A percentile compares a stretch with the other conserved stretches of the same genome.
Evolutionary conservation across 441 rosid genomes (phyloP).

Genomic region (Eutrema salsugineum): DNA sequence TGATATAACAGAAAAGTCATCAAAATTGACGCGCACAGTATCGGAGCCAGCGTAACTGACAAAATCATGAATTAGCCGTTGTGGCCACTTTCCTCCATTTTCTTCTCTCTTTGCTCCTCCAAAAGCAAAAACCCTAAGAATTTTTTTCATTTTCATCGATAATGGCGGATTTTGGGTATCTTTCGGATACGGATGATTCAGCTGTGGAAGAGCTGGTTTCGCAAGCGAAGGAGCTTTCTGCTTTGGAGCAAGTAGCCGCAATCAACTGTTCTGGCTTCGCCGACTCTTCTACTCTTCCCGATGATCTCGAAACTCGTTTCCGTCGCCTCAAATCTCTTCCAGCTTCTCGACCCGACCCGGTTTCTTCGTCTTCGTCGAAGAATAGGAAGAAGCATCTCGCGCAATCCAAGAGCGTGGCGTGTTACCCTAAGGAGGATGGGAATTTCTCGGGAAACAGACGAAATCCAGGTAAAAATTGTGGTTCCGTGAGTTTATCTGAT

Average conservation of each 20-base stretch:
- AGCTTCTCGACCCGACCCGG: constrained; percentile 18
- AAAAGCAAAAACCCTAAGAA: constrained; percentile 11
- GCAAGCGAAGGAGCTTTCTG: constrained; percentile 63
- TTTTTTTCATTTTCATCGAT: not conserved
- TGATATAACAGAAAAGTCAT: not conserved
- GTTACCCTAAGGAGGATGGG: not conserved
- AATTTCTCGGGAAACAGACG: constrained; percentile 12
- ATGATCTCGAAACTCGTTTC: constrained; percentile 73
- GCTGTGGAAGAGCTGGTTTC: constrained; percentile 74
- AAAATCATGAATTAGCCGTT: constrained; percentile 56
- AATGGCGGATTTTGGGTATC: constrained; percentile 62
- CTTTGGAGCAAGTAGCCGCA: constrained; percentile 71
- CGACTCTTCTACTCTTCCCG: constrained; percentile 53
- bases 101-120: not conserved
- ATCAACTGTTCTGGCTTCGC: constrained; percentile 61
- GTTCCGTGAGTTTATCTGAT: not conserved
- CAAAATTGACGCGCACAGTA: constrained; percentile 1
- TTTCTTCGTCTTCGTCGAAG: not conserved
- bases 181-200: constrained; percentile 77
- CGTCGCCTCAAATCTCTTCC: constrained; percentile 76
- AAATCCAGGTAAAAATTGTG: constrained; percentile 19
- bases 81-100: constrained; percentile 6
- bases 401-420: constrained; percentile 29
- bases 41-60: constrained; percentile 23
- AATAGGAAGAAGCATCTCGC: constrained; percentile 6